Evolutionary conservation across 148 eudicot genomes (phyloP).

Genomic region (Chenopodium formosanum): DNA sequence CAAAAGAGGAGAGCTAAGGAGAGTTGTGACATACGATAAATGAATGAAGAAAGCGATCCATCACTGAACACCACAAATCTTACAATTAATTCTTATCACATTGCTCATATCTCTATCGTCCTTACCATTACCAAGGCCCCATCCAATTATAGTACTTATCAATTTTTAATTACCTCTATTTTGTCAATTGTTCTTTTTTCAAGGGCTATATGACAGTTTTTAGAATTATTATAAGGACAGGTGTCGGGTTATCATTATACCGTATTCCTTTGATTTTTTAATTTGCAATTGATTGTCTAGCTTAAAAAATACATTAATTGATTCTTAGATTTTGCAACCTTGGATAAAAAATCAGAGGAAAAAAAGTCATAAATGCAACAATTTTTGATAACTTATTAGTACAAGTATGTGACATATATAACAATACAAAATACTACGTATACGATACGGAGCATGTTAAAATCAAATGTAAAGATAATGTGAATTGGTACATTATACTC

Average conservation of each 20-base stretch:
- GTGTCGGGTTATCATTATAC: background rate
- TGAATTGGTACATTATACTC: too few relatives aligned
- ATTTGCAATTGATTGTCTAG: too few relatives aligned
- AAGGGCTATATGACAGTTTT: background rate
- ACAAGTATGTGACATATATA: too few relatives aligned
- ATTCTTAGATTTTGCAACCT: too few relatives aligned
- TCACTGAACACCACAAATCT: slow-evolving; percentile 29
- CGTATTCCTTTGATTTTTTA: too few relatives aligned
- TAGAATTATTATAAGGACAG: background rate
- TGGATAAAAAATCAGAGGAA: too few relatives aligned
- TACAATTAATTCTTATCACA: background rate
- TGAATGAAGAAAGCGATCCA: slow-evolving; percentile 24
- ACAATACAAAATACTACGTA: too few relatives aligned
- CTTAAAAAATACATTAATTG: too few relatives aligned
- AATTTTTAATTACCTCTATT: background rate
- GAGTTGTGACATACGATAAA: background rate
- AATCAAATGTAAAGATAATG: too few relatives aligned
- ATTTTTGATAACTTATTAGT: too few relatives aligned
- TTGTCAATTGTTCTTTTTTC: background rate
- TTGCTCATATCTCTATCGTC: background rate
- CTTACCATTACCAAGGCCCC: background rate
- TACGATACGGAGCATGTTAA: too few relatives aligned
- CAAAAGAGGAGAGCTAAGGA: background rate
- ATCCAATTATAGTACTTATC: background rate
- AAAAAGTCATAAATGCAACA: too few relatives aligned